Conservation (phyloP, 345 rosid species). For the Eucalyptus brandiana region DNA sequence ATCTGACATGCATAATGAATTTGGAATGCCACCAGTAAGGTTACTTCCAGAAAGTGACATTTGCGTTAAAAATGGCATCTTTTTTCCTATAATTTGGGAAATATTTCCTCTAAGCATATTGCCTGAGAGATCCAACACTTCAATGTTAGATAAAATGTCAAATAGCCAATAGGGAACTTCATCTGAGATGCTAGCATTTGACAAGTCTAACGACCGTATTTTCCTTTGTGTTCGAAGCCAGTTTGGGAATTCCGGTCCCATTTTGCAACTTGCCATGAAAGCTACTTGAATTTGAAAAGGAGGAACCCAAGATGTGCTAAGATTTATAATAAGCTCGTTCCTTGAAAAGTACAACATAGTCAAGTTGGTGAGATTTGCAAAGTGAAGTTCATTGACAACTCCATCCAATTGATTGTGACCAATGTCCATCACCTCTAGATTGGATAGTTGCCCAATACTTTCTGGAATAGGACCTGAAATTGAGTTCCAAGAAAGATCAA, state of each 20-base stretch:
- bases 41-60: background rate
- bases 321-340: background rate
- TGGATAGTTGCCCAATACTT: background rate
- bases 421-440: background rate
- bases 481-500: background rate
- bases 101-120: background rate
- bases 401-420: background rate
- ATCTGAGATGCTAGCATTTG: background rate
- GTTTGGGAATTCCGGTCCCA: background rate
- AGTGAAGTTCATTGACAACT: background rate
- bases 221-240: background rate
- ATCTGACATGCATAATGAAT: background rate
- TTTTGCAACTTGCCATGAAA: background rate
- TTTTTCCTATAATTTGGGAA: background rate
- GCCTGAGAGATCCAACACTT: fast-evolving
- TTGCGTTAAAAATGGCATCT: fast-evolving
- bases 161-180: background rate
- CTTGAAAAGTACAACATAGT: fast-evolving
- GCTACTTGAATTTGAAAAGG: background rate
- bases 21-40: background rate
- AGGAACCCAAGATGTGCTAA: background rate
- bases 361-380: constrained; percentile 3
- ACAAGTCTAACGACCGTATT: fast-evolving
- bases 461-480: background rate
- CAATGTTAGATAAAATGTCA: background rate